Percentiles rank a stretch among this genome's conserved stretches.
These are phyloP conservation scores for Dactylellina parvicollis DNA, from an alignment of 2,329 filamentous ascomycete species.

Conservation along the genomic window DNA sequence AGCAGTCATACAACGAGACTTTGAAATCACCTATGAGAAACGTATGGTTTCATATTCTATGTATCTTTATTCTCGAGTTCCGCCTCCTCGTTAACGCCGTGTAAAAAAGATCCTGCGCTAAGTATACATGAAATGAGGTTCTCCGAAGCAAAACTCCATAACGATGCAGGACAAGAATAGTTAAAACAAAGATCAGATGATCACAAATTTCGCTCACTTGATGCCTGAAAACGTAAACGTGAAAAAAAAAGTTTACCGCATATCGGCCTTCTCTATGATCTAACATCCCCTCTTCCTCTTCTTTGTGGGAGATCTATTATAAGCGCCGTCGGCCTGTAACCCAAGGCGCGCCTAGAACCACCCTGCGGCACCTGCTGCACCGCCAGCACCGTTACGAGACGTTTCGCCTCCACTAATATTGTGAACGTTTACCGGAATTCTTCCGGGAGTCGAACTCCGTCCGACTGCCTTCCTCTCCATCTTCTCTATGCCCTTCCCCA, in stretches of 20 bases:
- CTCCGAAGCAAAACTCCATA: constrained; percentile 39
- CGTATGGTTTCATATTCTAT: too few relatives aligned
- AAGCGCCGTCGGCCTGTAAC: background rate
- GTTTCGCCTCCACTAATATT: background rate
- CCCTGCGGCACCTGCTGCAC: constrained; percentile 20
- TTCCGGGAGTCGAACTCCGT: background rate
- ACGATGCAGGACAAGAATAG: constrained; percentile 38
- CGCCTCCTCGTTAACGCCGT: constrained; percentile 23
- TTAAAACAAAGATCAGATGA: background rate
- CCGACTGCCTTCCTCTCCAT: background rate
- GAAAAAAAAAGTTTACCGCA: background rate
- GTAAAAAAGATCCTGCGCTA: constrained; percentile 22
- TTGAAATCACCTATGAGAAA: too few relatives aligned
- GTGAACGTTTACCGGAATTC: constrained; percentile 42
- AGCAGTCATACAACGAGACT: too few relatives aligned
- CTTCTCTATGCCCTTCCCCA: constrained; percentile 23
- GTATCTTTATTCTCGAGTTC: constrained; percentile 1
- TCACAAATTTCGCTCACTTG: constrained; percentile 4
- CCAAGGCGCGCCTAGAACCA: constrained; percentile 47
- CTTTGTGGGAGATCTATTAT: background rate
- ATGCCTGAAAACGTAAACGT: constrained; percentile 1
- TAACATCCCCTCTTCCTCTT: constrained; percentile 17
- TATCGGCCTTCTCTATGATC: background rate
- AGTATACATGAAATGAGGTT: constrained; percentile 40
- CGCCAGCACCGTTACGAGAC: background rate